Conservation (phyloP, 768 basidiomycete species). For the Lactifluus hygrophoroides region DNA sequence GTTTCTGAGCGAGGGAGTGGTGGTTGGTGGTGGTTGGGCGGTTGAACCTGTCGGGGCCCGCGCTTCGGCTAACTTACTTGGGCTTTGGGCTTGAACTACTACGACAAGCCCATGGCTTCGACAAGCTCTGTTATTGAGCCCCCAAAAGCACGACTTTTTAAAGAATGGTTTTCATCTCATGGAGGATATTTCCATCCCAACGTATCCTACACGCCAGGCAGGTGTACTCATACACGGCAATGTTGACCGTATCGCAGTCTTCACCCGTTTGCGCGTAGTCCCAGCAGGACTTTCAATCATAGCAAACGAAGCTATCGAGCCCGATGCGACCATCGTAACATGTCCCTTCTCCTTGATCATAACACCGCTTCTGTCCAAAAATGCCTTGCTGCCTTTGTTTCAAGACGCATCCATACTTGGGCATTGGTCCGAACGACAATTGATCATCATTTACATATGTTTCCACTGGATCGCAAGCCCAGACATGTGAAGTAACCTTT, state of each 20-base stretch:
- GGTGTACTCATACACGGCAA: constrained; percentile 1
- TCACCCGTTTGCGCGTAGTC: constrained; percentile 8
- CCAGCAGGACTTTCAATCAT: constrained; percentile 40
- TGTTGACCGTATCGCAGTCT: background rate
- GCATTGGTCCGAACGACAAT: constrained; percentile 55
- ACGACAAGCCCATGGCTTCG: background rate
- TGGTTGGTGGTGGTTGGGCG: background rate
- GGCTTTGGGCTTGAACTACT: no score
- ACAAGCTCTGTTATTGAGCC: constrained; percentile 14
- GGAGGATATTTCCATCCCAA: constrained; percentile 46
- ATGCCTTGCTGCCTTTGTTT: constrained; percentile 38
- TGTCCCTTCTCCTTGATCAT: constrained; percentile 62
- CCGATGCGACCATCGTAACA: constrained; percentile 49
- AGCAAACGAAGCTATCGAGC: constrained; percentile 39
- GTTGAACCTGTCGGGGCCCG: no score
- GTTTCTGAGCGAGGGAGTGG: no score
- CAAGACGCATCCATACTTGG: constrained; percentile 23
- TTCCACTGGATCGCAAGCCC: constrained; percentile 49
- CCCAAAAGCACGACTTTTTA: constrained; percentile 29
- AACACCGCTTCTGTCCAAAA: constrained; percentile 41
- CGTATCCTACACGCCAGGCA: constrained; percentile 42
- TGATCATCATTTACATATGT: constrained; percentile 57
- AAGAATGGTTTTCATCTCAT: constrained; percentile 39
- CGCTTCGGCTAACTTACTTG: no score
- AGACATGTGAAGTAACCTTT: constrained; percentile 27